Evolutionary conservation across 192 early-diverging fungal genomes (phyloP).

Genomic region (Umbelopsis vinacea): DNA sequence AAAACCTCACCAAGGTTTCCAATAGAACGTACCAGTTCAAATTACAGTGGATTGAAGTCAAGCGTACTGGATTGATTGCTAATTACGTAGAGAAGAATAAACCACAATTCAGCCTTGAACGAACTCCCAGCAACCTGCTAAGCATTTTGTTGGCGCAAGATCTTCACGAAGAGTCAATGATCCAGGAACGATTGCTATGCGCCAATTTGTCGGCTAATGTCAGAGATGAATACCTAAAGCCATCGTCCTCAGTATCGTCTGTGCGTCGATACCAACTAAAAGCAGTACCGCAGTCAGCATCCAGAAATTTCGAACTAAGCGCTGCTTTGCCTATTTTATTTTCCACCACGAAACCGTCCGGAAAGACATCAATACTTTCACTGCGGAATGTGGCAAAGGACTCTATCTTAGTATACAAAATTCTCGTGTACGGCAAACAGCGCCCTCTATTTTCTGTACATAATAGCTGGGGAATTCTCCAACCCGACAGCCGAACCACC

Average conservation of each 20-base stretch:
- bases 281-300: constrained; percentile 1
- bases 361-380: neutral
- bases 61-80: constrained; percentile 1
- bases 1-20: neutral
- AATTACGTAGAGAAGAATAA: constrained; percentile 7
- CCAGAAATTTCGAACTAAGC: neutral
- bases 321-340: constrained; percentile 3
- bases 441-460: neutral
- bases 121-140: neutral
- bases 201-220: neutral
- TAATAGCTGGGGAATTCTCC: constrained; percentile 4
- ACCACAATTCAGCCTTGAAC: neutral
- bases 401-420: neutral
- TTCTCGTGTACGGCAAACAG: constrained; percentile 7
- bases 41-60: constrained; percentile 6
- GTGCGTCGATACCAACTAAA: constrained; percentile 1
- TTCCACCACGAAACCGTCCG: neutral
- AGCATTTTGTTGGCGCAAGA: constrained; percentile 14
- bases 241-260: neutral
- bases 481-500: neutral
- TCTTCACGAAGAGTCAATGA: constrained; percentile 10
- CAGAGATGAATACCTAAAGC: neutral
- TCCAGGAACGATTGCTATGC: neutral
- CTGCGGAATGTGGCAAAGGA: neutral
- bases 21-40: neutral